Evolutionary conservation across 805 yeast species (phyloP).

Genomic region (Candida succiphila): DNA sequence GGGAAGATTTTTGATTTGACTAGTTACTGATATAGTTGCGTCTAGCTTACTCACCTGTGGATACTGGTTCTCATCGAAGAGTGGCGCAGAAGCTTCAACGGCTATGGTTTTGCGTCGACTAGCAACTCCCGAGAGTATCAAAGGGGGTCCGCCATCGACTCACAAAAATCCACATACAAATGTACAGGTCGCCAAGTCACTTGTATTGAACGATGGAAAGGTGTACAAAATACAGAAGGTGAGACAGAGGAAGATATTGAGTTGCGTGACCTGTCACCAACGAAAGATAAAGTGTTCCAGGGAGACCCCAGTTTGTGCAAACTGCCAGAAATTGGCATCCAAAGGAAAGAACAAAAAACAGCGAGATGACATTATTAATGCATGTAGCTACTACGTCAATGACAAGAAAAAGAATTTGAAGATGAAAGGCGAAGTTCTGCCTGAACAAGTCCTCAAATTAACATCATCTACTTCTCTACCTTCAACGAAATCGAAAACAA

Average conservation of each 20-base stretch:
- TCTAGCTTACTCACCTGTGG: no score
- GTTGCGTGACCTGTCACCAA: constrained; percentile 56
- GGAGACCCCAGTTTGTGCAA: constrained; percentile 45
- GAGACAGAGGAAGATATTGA: constrained; percentile 47
- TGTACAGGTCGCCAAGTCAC: constrained; percentile 14
- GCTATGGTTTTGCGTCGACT: no score
- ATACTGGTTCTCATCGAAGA: no score
- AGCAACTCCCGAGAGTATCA: no score
- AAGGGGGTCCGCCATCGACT: no score
- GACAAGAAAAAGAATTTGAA: constrained; percentile 37
- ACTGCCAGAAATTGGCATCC: constrained; percentile 30
- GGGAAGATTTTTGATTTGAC: no score
- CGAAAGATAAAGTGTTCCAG: constrained; percentile 62
- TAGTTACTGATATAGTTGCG: no score
- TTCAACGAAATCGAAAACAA: background rate
- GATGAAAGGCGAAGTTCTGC: constrained; percentile 5
- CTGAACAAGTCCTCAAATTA: constrained; percentile 4
- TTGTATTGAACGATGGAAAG: constrained; percentile 23
- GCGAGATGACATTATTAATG: constrained; percentile 7
- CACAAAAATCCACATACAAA: no score
- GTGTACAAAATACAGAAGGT: constrained; percentile 52
- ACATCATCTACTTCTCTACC: background rate
- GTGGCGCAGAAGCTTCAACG: no score
- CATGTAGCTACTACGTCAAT: constrained; percentile 47
- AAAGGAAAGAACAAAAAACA: constrained; percentile 12